phyloP scores from a whole-genome alignment of 73 alveolate species.

The Paramecium tetraurelia region DNA sequence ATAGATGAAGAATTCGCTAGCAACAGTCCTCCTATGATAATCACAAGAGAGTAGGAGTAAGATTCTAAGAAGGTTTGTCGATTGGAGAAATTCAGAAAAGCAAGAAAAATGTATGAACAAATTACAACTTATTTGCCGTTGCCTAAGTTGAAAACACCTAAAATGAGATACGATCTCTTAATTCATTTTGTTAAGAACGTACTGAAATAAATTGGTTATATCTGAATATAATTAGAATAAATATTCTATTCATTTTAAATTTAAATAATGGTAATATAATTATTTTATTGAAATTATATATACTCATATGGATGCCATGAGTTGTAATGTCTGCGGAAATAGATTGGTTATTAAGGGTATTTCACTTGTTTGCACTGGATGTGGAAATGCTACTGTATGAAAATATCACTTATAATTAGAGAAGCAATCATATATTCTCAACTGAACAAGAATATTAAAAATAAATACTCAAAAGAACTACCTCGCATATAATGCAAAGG shows the following conservation, averaged over 20 bases:
- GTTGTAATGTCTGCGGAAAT: slow-evolving; percentile 1
- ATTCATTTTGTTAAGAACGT: slow-evolving; percentile 31
- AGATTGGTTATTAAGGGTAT: slow-evolving; percentile 25
- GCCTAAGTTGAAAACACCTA: neutral
- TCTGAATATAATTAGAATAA: neutral
- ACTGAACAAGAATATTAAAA: slow-evolving; percentile 16
- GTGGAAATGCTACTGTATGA: slow-evolving; percentile 37
- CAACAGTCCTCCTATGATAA: neutral
- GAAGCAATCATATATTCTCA: slow-evolving; percentile 22
- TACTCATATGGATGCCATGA: neutral
- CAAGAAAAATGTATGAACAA: slow-evolving; percentile 1
- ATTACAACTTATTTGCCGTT: neutral
- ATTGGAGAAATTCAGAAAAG: slow-evolving; percentile 12
- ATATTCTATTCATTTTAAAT: slow-evolving; percentile 7
- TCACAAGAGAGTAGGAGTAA: neutral
- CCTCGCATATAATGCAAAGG: neutral
- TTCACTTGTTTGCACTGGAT: slow-evolving; percentile 15
- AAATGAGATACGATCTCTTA: slow-evolving; percentile 13
- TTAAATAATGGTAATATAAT: neutral
- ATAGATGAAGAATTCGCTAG: neutral
- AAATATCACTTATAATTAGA: neutral
- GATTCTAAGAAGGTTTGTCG: neutral
- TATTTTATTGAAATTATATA: neutral
- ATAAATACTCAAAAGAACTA: neutral
- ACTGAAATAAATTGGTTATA: neutral